Conservation (phyloP, 1,139 yeast species). For the Protomyces macrosporus region DNA sequence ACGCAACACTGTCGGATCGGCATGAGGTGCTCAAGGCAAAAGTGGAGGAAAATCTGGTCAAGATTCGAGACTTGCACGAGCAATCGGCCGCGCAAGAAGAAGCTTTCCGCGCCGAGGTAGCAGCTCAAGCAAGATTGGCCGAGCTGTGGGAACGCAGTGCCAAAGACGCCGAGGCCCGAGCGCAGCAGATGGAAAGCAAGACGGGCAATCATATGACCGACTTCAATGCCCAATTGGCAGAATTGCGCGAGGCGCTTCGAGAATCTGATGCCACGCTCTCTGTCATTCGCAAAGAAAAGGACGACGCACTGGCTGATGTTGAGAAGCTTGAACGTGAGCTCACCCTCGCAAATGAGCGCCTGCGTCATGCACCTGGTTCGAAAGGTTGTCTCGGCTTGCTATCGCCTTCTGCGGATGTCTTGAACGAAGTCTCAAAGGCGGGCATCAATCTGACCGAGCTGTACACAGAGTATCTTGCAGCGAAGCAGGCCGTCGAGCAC, state of each 20-base stretch:
- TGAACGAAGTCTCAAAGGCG: constrained; percentile 50
- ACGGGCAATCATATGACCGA: constrained; percentile 42
- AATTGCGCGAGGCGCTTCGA: constrained; percentile 37
- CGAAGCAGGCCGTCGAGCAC: constrained; percentile 61
- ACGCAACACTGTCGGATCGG: constrained; percentile 37
- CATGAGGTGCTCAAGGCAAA: constrained; percentile 41
- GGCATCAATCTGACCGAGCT: constrained; percentile 61
- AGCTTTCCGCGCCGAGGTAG: constrained; percentile 57
- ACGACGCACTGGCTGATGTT: constrained; percentile 31
- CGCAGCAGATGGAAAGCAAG: constrained; percentile 45
- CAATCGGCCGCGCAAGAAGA: constrained; percentile 48
- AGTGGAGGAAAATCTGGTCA: constrained; percentile 42
- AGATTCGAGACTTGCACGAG: constrained; percentile 49
- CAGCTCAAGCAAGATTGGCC: constrained; percentile 58
- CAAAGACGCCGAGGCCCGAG: constrained; percentile 32
- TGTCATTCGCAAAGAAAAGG: background rate
- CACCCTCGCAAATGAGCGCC: constrained; percentile 28
- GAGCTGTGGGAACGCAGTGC: constrained; percentile 54
- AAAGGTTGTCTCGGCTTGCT: constrained; percentile 35
- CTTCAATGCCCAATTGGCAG: constrained; percentile 37
- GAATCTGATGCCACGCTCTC: constrained; percentile 37
- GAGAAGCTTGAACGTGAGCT: constrained; percentile 4
- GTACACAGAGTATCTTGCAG: constrained; percentile 56
- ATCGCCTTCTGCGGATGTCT: constrained; percentile 45
- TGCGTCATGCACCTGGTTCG: constrained; percentile 12